A percentile compares a stretch with the other conserved stretches of the same genome.
Conservation (phyloP, 2,329 filamentous ascomycete species). For the Pseudopyricularia cyperi region DNA sequence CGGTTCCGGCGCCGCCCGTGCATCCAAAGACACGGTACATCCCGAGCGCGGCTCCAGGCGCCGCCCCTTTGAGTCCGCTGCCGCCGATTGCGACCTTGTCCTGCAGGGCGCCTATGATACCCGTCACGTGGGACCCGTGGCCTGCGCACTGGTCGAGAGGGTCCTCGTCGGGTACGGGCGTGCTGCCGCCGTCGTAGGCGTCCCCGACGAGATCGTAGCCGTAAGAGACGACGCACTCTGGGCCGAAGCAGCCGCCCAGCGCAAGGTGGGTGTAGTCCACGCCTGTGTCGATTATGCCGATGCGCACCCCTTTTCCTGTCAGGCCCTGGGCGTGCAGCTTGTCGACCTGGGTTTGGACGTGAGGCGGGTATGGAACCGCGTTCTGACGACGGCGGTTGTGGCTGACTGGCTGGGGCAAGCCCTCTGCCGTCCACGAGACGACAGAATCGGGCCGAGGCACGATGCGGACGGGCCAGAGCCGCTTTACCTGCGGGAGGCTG, state of each 20-base stretch:
- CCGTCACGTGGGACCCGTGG: slow-evolving; percentile 8
- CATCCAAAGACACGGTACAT: slow-evolving; percentile 6
- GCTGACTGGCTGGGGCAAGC: background rate
- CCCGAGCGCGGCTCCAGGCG: slow-evolving; percentile 3
- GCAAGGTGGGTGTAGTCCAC: slow-evolving; percentile 25
- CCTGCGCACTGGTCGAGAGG: slow-evolving; percentile 3
- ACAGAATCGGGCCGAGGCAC: slow-evolving; percentile 5
- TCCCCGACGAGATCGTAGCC: slow-evolving; percentile 4
- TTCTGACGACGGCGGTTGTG: background rate
- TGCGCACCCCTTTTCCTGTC: slow-evolving; percentile 16
- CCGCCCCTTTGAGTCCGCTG: slow-evolving; percentile 2
- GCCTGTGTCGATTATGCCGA: slow-evolving; percentile 23
- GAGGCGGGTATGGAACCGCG: background rate
- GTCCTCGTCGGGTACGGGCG: slow-evolving; percentile 3
- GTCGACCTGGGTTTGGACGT: slow-evolving; percentile 5
- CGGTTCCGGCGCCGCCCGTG: background rate
- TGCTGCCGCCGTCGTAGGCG: slow-evolving; percentile 1
- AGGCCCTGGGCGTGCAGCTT: slow-evolving; percentile 17
- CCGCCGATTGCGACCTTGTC: background rate
- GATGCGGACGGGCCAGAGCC: slow-evolving; percentile 5
- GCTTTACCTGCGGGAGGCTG: slow-evolving; percentile 6
- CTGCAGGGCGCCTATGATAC: slow-evolving; percentile 5
- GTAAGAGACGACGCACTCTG: slow-evolving; percentile 4
- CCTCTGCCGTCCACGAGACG: background rate
- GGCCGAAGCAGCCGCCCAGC: slow-evolving; percentile 25